Conservation (phyloP, 306 rosid genomes). For the Castanospermum australe region DNA sequence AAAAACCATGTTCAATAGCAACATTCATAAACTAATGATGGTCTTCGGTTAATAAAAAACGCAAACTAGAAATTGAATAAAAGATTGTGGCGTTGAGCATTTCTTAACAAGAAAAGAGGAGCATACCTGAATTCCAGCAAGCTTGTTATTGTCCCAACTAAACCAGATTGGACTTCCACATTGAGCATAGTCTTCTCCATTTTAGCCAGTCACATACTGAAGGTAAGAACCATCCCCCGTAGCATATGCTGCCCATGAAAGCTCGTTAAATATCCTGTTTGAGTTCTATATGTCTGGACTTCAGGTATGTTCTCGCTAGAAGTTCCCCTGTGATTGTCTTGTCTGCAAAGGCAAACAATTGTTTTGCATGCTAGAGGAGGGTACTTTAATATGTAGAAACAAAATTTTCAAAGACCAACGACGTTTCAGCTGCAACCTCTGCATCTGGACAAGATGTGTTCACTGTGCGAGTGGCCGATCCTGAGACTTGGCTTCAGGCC, state of each 20-base stretch:
- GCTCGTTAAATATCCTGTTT: conserved; percentile 91
- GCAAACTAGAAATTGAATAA: conserved; percentile 6
- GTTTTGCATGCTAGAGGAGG: conserved; percentile 84
- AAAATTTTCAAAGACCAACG: conserved; percentile 73
- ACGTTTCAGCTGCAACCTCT: conserved; percentile 91
- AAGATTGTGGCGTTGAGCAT: neutral
- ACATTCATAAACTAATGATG: neutral
- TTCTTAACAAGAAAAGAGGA: neutral
- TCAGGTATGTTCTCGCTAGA: conserved; percentile 76
- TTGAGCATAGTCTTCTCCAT: conserved; percentile 66
- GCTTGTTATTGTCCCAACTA: conserved; percentile 99
- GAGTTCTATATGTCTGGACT: conserved; percentile 73
- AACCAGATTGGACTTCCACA: conserved; percentile 93
- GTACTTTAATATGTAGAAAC: conserved; percentile 58
- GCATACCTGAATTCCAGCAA: conserved; percentile 83
- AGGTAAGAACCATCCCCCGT: conserved; percentile 70
- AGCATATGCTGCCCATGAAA: conserved; percentile 97
- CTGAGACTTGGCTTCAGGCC: conserved; percentile 76
- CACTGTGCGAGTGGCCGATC: conserved; percentile 71
- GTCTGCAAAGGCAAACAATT: conserved; percentile 83
- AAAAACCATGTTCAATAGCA: neutral
- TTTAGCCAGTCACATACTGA: conserved; percentile 63
- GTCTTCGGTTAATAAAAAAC: conserved; percentile 6
- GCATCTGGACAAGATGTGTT: conserved; percentile 78
- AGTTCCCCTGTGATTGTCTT: conserved; percentile 42